Percentiles rank a stretch among this genome's conserved stretches.
phyloP scores from a whole-genome alignment of 2,329 filamentous ascomycete genomes.

The Paecilomyces niveus region DNA sequence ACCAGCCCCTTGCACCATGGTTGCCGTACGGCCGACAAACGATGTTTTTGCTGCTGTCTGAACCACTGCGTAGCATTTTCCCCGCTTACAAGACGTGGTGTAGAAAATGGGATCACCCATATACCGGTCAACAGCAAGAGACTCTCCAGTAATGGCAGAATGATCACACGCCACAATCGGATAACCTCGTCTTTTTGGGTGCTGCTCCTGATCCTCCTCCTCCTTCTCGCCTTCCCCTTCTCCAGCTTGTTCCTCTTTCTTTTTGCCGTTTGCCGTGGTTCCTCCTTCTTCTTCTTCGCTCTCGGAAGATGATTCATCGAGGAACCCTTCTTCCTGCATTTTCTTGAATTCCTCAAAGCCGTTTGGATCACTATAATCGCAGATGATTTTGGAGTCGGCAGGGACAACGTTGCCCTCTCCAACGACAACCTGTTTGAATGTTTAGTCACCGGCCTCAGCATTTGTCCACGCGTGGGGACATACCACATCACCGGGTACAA shows the following conservation, averaged over 20 bases:
- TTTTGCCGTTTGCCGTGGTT: constrained; percentile 51
- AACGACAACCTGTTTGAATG: constrained; percentile 50
- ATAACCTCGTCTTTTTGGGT: constrained; percentile 46
- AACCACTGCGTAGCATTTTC: constrained; percentile 65
- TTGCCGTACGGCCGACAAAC: constrained; percentile 69
- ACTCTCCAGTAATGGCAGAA: constrained; percentile 74
- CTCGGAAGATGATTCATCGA: constrained; percentile 40
- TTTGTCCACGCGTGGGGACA: constrained; percentile 21
- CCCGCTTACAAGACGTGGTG: constrained; percentile 74
- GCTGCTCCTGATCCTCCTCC: constrained; percentile 12
- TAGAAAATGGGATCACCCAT: constrained; percentile 72
- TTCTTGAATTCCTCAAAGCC: constrained; percentile 61
- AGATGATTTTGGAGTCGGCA: constrained; percentile 64
- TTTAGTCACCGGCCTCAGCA: constrained; percentile 3
- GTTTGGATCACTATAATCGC: constrained; percentile 60
- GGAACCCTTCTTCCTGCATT: constrained; percentile 56
- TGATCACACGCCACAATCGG: constrained; percentile 66
- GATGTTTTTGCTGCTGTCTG: constrained; percentile 61
- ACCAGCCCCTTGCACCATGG: constrained; percentile 64
- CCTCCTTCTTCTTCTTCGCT: constrained; percentile 49
- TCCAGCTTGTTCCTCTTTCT: constrained; percentile 7
- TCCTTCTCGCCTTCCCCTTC: constrained; percentile 11
- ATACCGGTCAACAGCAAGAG: constrained; percentile 59
- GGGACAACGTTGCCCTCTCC: constrained; percentile 66
- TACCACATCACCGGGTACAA: constrained; percentile 71